phyloP scores from a whole-genome alignment of 2,329 filamentous ascomycete species.

The Thermochaetoides dissita region DNA sequence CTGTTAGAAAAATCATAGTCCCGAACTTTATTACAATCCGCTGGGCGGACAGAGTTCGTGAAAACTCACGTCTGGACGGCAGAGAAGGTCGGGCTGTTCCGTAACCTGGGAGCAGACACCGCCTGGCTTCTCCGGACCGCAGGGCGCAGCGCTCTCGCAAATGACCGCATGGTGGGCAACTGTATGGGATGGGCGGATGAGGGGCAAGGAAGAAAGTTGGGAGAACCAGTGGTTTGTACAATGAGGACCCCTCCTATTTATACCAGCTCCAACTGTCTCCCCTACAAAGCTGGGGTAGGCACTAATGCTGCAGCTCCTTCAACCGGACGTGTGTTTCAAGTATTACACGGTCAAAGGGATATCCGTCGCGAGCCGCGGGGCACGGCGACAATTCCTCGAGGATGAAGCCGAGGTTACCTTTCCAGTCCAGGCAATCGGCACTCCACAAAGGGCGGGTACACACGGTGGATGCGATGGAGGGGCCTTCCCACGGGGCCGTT shows the following conservation, averaged over 20 bases:
- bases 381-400: neutral
- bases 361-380: neutral
- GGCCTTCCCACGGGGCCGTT: no score
- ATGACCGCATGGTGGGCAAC: conserved; percentile 29
- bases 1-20: neutral
- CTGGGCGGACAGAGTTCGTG: neutral
- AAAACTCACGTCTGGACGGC: conserved; percentile 14
- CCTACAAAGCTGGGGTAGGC: neutral
- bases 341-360: conserved; percentile 5
- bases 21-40: no score
- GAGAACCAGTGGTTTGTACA: neutral
- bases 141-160: conserved; percentile 37
- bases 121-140: conserved; percentile 32
- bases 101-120: conserved; percentile 18
- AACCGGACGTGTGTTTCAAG: neutral
- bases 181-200: neutral
- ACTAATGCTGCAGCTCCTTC: conserved; percentile 4
- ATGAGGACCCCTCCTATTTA: conserved; percentile 1
- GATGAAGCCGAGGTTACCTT: conserved; percentile 11
- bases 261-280: neutral
- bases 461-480: no score
- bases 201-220: neutral
- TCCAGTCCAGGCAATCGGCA: neutral
- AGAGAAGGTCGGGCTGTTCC: conserved; percentile 19
- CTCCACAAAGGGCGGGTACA: conserved; percentile 2